phyloP scores from a whole-genome alignment of 1,284 basidiomycete genomes.

The Sanghuangporus weigelae region DNA sequence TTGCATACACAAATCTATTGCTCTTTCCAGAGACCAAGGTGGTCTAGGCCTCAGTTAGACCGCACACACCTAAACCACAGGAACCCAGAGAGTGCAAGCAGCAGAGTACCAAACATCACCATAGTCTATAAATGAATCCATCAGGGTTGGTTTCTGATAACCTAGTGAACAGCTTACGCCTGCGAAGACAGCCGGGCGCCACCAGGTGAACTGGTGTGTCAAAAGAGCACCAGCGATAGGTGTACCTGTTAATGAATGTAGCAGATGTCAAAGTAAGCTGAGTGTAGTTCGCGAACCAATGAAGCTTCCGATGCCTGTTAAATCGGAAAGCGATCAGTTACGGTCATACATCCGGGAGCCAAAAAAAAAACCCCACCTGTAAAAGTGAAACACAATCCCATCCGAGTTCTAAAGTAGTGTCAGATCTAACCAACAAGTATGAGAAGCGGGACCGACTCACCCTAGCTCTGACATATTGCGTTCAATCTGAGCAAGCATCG shows the following conservation, averaged over 20 bases:
- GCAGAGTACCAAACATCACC: no score
- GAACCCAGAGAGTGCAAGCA: no score
- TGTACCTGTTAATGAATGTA: neutral
- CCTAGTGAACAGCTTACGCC: no score
- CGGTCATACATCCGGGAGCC: neutral
- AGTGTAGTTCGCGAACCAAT: neutral
- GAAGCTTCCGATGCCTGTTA: constrained; percentile 12
- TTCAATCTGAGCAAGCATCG: constrained; percentile 12
- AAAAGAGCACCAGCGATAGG: constrained; percentile 16
- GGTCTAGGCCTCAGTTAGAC: no score
- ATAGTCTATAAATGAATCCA: no score
- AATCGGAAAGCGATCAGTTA: neutral
- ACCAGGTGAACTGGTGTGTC: constrained; percentile 12
- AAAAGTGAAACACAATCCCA: constrained; percentile 18
- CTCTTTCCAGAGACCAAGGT: no score
- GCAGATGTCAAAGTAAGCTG: neutral
- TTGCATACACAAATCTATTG: no score
- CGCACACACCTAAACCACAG: no score
- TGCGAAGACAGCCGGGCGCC: constrained; percentile 14
- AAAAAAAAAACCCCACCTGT: neutral
- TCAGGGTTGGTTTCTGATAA: no score
- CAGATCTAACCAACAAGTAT: neutral
- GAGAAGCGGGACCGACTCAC: neutral
- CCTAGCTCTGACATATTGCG: constrained; percentile 11
- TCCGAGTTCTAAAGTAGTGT: constrained; percentile 2